Base-by-base conservation (phyloP, 805 yeast genomes). In the Starmerella floricola region DNA sequence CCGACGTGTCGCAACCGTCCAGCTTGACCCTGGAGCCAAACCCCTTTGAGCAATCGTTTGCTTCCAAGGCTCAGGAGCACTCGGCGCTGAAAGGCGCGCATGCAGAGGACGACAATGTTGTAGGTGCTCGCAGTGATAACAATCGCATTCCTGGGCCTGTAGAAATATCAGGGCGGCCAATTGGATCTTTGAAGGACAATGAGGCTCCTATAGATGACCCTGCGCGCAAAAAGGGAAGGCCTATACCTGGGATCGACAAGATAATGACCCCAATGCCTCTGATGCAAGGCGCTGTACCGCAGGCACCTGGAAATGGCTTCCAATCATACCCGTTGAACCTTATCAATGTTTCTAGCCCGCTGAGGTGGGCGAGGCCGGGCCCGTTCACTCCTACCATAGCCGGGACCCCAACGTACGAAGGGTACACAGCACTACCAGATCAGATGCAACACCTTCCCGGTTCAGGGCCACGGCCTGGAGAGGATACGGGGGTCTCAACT, bases 21-120 rank as follows among this genome's bases (percentile, higher is more conserved):
- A 48, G 52, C 37, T 73, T 84, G 54, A 88, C 79, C 47, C 66
- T 86, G 45, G 98, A 91, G 60, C 95, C 91, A 8, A 88, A 88
- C 55, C 96, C 96, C 4, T 88, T 88, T 58, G 98, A 88, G 61
- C 82, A 80, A 60, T 82, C 94, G 38, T 88, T 88, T 64, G 95
- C 91, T n/a, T 63, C 76, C 2, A 76, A 74, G 34, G 41, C 53
- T 17, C 48, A 41, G 33, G 43, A 38, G 26, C 36, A 26, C 11
- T 15, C 28, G 18, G 21, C 40, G 12, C 6, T 19, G 21, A 6
- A 27, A 17, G 30, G 26, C 10, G 10, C 26, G 26, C 26, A 23
- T 10, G 26, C 37, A 2, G 33, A 6, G n/a, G 17, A 30, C 11
- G 23, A 29, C 15, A n/a, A 11, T 11, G 33, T 35, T n/a, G 6